Evolutionary conservation across 2,329 filamentous ascomycete genomes (phyloP).

Genomic region (Cercospora zeina): DNA sequence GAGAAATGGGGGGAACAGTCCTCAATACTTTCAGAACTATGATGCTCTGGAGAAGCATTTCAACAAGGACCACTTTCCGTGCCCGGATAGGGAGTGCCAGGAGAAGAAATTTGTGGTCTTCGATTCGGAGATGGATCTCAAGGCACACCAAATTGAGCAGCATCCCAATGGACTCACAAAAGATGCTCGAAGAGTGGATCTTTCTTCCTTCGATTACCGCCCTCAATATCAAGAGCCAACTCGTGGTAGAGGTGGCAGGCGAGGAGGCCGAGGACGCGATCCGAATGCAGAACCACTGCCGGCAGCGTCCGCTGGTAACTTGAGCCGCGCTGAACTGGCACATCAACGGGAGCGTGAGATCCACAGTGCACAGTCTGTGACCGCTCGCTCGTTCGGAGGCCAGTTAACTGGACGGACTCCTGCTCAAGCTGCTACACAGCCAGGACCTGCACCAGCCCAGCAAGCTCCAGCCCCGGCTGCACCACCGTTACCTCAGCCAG

Average conservation of each 20-base stretch:
- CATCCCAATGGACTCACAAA: slow-evolving; percentile 81
- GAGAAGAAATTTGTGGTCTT: slow-evolving; percentile 99
- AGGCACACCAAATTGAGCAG: slow-evolving; percentile 83
- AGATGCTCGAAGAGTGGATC: slow-evolving; percentile 80
- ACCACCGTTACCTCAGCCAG: slow-evolving; percentile 38
- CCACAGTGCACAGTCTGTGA: slow-evolving; percentile 78
- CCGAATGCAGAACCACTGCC: slow-evolving; percentile 81
- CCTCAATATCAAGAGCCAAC: slow-evolving; percentile 66
- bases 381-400: slow-evolving; percentile 79
- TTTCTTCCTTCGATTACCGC: slow-evolving; percentile 80
- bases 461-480: slow-evolving; percentile 39
- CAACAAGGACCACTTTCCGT: slow-evolving; percentile 80
- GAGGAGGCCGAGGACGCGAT: slow-evolving; percentile 70
- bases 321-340: slow-evolving; percentile 83
- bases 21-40: slow-evolving; percentile 91
- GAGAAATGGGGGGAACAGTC: slow-evolving; percentile 60
- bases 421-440: slow-evolving; percentile 30
- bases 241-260: slow-evolving; percentile 47
- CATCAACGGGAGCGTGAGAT: slow-evolving; percentile 92
- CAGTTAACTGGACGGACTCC: slow-evolving; percentile 47
- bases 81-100: slow-evolving; percentile 79
- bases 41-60: slow-evolving; percentile 85
- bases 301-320: slow-evolving; percentile 71
- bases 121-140: slow-evolving; percentile 88
- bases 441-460: slow-evolving; percentile 36